These are phyloP conservation scores for Magnaporthiopsis incrustans DNA, from an alignment of 2,329 filamentous ascomycete genomes.

Conservation along the genomic window DNA sequence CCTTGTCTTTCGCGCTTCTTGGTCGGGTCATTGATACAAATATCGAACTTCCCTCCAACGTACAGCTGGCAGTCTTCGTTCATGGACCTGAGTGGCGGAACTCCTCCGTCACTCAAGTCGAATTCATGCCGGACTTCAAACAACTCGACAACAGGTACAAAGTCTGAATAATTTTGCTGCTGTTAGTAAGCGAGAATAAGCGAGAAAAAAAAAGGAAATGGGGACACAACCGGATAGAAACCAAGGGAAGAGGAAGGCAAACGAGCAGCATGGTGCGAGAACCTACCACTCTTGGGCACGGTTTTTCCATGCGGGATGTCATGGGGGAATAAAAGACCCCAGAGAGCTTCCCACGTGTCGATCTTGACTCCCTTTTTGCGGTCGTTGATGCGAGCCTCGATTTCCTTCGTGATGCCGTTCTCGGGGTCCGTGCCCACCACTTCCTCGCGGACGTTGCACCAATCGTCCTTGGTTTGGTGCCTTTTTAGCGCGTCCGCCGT, in stretches of 20 bases:
- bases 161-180: not conserved
- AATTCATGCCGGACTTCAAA: constrained; percentile 3
- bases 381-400: not conserved
- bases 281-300: not conserved
- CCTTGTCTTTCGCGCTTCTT: not conserved
- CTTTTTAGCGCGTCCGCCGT: not conserved
- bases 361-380: constrained; percentile 1
- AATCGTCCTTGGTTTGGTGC: not conserved
- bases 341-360: constrained; percentile 1
- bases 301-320: not conserved
- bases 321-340: constrained; percentile 3
- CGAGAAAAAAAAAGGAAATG: no score
- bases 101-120: not conserved
- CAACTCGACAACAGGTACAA: constrained; percentile 1
- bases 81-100: not conserved
- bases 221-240: no score
- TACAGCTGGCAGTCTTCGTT: not conserved
- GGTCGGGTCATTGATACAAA: not conserved
- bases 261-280: not conserved
- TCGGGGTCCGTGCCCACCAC: not conserved
- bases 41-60: not conserved
- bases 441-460: not conserved
- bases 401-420: constrained; percentile 7
- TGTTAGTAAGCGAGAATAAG: not conserved
- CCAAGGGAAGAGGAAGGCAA: not conserved